These are phyloP conservation scores for Croton setiger DNA, from an alignment of 441 rosid genomes.

Conservation along the genomic window DNA sequence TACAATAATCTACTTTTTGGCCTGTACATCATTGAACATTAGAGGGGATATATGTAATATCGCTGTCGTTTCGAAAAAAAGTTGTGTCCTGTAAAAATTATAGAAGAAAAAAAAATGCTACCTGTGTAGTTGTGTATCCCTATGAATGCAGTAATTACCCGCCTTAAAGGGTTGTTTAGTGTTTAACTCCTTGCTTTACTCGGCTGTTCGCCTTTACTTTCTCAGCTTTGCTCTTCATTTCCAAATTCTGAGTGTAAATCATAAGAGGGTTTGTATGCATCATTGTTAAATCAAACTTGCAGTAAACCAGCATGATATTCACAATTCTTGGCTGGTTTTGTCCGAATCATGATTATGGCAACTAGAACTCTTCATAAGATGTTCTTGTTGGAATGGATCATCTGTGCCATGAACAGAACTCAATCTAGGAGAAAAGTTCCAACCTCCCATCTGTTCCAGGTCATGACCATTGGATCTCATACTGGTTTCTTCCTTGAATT, in stretches of 20 bases:
- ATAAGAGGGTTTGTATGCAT: neutral
- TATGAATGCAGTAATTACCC: neutral
- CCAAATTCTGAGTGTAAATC: neutral
- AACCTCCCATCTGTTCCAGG: conserved; percentile 44
- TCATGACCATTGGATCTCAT: conserved; percentile 39
- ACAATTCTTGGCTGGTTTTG: conserved; percentile 7
- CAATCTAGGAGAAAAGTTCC: conserved; percentile 73
- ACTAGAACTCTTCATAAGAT: conserved; percentile 39
- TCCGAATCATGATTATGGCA: conserved; percentile 16
- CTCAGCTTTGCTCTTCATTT: neutral
- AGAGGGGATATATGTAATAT: neutral
- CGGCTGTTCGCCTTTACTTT: neutral
- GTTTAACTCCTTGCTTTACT: neutral
- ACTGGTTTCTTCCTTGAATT: conserved; percentile 71
- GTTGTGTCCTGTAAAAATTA: neutral
- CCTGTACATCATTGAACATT: neutral
- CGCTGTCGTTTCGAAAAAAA: no score
- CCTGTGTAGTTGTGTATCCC: no score
- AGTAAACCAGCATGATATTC: neutral
- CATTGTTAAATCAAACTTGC: neutral
- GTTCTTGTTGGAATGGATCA: conserved; percentile 83
- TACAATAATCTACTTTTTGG: neutral
- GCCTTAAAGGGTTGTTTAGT: no score
- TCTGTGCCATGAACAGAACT: conserved; percentile 72
- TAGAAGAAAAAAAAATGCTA: no score